Evolutionary conservation across 169 alveolate genomes (phyloP).

Genomic region (Babesia caballi): DNA sequence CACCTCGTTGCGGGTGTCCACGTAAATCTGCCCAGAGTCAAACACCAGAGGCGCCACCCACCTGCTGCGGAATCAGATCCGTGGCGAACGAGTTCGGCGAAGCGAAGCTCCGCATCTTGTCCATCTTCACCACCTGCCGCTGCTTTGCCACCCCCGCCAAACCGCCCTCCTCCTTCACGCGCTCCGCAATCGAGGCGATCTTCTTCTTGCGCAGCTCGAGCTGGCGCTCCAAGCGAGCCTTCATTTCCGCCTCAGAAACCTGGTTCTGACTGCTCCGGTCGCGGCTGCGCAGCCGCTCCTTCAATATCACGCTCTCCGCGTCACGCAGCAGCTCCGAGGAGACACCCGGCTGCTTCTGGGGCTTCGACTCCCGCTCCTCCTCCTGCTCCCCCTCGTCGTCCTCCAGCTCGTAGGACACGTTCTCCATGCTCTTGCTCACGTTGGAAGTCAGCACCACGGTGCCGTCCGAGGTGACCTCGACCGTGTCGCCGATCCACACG

Average conservation of each 20-base stretch:
- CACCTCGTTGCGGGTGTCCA: conserved; percentile 82
- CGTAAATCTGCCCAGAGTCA: conserved; percentile 60
- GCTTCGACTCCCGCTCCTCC: conserved; percentile 15
- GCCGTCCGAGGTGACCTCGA: conserved; percentile 71
- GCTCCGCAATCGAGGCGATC: conserved; percentile 80
- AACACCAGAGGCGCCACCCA: neutral
- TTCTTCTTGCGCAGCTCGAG: conserved; percentile 80
- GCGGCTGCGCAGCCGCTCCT: conserved; percentile 71
- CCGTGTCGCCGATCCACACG: conserved; percentile 88
- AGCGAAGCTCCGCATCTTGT: conserved; percentile 79
- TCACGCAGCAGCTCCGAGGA: conserved; percentile 71
- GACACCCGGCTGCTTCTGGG: conserved; percentile 68
- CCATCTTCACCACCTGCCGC: conserved; percentile 80
- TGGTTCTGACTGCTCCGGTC: conserved; percentile 65
- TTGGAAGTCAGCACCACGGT: conserved; percentile 71
- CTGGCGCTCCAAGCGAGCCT: conserved; percentile 75
- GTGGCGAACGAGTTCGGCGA: conserved; percentile 80
- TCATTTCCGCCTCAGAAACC: conserved; percentile 68
- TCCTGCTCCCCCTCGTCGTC: conserved; percentile 74
- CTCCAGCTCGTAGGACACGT: conserved; percentile 80
- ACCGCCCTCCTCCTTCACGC: conserved; percentile 78
- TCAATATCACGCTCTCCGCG: conserved; percentile 75
- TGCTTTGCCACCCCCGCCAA: conserved; percentile 75
- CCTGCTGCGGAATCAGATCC: conserved; percentile 79
- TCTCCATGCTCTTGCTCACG: conserved; percentile 78